Evolutionary conservation across 768 basidiomycete species (phyloP).

Genomic region (Scleroderma citrinum): DNA sequence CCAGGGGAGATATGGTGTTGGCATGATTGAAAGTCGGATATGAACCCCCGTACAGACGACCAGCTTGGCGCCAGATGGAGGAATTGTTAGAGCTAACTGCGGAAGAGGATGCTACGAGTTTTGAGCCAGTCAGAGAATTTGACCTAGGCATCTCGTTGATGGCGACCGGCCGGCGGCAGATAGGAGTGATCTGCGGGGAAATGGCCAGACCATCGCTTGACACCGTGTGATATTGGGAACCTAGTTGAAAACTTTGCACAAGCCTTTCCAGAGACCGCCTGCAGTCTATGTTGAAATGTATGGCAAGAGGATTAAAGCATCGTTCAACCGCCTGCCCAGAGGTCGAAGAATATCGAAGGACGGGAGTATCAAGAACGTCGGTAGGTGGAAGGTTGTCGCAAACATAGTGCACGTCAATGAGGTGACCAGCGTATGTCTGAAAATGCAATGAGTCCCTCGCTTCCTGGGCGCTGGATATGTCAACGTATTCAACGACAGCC

Average conservation of each 20-base stretch:
- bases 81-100: background rate
- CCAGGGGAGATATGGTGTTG: conserved; percentile 9
- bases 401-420: conserved; percentile 34
- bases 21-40: conserved; percentile 11
- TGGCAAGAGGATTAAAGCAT: conserved; percentile 29
- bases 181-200: conserved; percentile 20
- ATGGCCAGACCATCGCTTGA: conserved; percentile 14
- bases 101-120: conserved; percentile 14
- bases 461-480: conserved; percentile 51
- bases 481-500: conserved; percentile 60
- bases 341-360: conserved; percentile 1
- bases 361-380: conserved; percentile 4
- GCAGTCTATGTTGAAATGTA: conserved; percentile 22
- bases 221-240: conserved; percentile 3
- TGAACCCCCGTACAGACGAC: conserved; percentile 8
- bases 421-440: conserved; percentile 53
- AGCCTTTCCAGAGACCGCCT: conserved; percentile 4
- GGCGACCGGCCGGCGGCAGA: conserved; percentile 10
- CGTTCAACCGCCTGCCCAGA: conserved; percentile 12
- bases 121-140: conserved; percentile 29
- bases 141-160: conserved; percentile 26
- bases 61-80: conserved; percentile 27
- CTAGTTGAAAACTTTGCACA: conserved; percentile 1
- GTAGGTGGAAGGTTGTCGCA: conserved; percentile 12
- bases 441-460: conserved; percentile 57